phyloP scores from a whole-genome alignment of 1,284 basidiomycete species.

The Irpex rosettiformis region DNA sequence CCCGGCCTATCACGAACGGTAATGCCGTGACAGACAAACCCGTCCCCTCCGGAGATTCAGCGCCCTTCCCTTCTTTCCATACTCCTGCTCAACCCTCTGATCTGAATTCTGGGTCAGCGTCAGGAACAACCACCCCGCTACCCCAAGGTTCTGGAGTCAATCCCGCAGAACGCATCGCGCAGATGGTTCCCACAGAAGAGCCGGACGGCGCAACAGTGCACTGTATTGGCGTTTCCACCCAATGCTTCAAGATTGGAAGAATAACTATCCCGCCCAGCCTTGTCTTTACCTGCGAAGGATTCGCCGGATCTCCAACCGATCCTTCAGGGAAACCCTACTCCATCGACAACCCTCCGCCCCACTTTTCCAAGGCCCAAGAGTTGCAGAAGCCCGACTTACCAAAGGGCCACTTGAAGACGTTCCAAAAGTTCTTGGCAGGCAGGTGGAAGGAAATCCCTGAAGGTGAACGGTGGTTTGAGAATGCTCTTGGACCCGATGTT shows the following conservation, averaged over 20 bases:
- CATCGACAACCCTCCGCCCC: slow-evolving; percentile 46
- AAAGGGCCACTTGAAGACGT: slow-evolving; percentile 34
- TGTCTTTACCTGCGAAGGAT: slow-evolving; percentile 53
- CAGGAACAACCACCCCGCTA: slow-evolving; percentile 1
- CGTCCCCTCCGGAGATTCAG: slow-evolving; percentile 6
- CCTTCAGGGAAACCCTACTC: slow-evolving; percentile 31
- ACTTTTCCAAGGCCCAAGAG: slow-evolving; percentile 42
- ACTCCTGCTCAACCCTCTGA: slow-evolving; percentile 17
- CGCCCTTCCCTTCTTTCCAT: slow-evolving; percentile 21
- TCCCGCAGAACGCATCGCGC: slow-evolving; percentile 11
- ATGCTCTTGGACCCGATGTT: slow-evolving; percentile 46
- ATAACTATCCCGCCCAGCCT: slow-evolving; percentile 74
- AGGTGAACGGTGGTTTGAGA: slow-evolving; percentile 63
- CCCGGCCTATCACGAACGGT: slow-evolving; percentile 9
- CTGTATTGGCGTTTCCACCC: slow-evolving; percentile 64
- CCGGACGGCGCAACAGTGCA: slow-evolving; percentile 60
- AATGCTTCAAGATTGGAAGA: slow-evolving; percentile 74
- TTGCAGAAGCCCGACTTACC: slow-evolving; percentile 18
- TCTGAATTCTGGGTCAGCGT: not conserved
- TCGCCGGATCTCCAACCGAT: slow-evolving; percentile 32
- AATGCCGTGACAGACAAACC: not conserved
- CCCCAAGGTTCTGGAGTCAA: not conserved
- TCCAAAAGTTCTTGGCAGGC: slow-evolving; percentile 44
- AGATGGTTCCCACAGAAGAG: slow-evolving; percentile 31
- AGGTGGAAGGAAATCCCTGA: slow-evolving; percentile 56